Evolutionary conservation across 192 early-diverging fungal genomes (phyloP), one percentile per base, ranked within the genome.

Genomic region (Coemansia sp.): DNA sequence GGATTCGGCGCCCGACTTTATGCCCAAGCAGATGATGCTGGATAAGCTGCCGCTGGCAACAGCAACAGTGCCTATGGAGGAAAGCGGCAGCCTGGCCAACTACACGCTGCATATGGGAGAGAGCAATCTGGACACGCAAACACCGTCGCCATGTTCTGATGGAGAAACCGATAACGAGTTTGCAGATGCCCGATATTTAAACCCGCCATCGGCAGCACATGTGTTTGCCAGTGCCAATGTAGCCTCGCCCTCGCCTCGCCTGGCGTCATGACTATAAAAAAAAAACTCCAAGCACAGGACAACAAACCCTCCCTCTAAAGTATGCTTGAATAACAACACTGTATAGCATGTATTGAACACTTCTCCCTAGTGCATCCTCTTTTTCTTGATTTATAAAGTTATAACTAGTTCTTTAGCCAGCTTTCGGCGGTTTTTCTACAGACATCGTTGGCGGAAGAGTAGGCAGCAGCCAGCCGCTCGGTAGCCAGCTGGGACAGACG

Each of bases 1-100:
- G 1, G 73, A 76, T 47, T 76, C 73, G 31, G 73, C 73, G 18
- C 73, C 73, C 3, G 73, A 76, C 51, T 76, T 69, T 56, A 36
- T 76, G 23, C 73, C 55, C 10, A 69, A 65, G 56, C 71, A 60
- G 28, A 48, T n/a, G 16, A 18, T 44, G 12, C 55, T 44, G 17
- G 40, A 51, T 12, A 26, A 10, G 15, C 36, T n/a, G 21, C 57
- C 34, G 12, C 45, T 39, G 52, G 51, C 43, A 12, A 47, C 53
- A 6, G 51, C 58, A 12, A 47, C 53, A 6, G 51, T 53, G 14
- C 34, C 49, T 0, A 51, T 52, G 8, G 50, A 44, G 0, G 73
- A 58, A 41, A 37, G 20, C 43, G 52, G 40, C 6, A 40, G 51
- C 28, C 30, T 69, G 58, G 66, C 57, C 36, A 60, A 64, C 50